These are phyloP conservation scores for Brasilioporus rufonigricans DNA, from an alignment of 768 basidiomycete genomes.

Conservation along the genomic window DNA sequence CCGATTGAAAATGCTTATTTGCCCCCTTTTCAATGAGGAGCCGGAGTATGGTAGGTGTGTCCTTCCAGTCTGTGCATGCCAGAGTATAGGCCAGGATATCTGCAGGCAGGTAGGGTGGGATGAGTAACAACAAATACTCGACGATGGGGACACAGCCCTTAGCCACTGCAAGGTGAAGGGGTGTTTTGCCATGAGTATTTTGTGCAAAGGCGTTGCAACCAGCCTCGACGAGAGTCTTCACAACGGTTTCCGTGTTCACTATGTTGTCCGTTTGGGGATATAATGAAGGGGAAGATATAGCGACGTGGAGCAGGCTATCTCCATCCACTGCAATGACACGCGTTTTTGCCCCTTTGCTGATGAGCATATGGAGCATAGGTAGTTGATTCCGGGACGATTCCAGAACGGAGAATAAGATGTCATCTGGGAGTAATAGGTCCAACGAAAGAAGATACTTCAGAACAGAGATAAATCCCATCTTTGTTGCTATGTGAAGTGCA, in stretches of 20 bases:
- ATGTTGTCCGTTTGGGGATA: too few species aligned
- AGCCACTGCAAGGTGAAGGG: conserved; percentile 5
- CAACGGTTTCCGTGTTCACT: not conserved
- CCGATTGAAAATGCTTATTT: not conserved
- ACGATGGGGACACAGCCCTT: not conserved
- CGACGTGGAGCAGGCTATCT: not conserved
- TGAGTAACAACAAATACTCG: not conserved
- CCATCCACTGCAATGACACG: not conserved
- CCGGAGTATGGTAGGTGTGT: not conserved
- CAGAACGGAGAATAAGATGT: too few species aligned
- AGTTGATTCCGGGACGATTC: too few species aligned
- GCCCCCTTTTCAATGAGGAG: not conserved
- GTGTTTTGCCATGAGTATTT: not conserved
- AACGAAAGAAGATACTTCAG: too few species aligned
- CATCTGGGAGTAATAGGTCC: too few species aligned
- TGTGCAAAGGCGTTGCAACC: not conserved
- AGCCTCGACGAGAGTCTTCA: not conserved
- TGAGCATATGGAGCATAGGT: not conserved
- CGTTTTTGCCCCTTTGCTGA: too few species aligned
- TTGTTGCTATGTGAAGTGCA: too few species aligned
- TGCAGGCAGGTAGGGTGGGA: not conserved
- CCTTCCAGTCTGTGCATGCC: not conserved
- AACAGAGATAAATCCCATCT: too few species aligned
- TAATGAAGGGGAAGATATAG: not conserved
- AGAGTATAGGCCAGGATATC: not conserved